Conservation (phyloP, 2,329 filamentous ascomycete genomes). For the Fusarium coffeatum region DNA sequence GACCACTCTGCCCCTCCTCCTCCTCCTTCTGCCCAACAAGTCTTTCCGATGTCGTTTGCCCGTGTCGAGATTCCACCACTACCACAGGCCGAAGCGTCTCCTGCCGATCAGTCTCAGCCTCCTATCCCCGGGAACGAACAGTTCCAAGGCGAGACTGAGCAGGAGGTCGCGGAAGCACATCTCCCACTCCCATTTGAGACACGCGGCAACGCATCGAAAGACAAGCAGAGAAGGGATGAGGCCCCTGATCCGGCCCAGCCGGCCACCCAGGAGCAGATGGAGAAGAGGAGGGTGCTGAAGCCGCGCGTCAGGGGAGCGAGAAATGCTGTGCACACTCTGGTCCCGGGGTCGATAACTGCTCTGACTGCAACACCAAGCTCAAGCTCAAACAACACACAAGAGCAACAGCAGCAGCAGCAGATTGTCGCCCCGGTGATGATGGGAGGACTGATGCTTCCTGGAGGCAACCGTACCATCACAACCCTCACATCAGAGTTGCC, state of each 20-base stretch:
- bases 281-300: slow-evolving; percentile 12
- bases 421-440: background rate
- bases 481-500: background rate
- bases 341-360: background rate
- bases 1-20: background rate
- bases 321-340: background rate
- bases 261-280: slow-evolving; percentile 15
- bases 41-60: background rate
- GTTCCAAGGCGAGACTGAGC: background rate
- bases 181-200: background rate
- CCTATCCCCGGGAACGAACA: background rate
- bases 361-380: background rate
- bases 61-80: background rate
- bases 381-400: background rate
- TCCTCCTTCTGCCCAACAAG: background rate
- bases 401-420: background rate
- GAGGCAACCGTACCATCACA: slow-evolving; percentile 12
- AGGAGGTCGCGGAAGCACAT: background rate
- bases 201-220: background rate
- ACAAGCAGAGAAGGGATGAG: background rate
- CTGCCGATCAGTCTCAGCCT: background rate
- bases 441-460: slow-evolving; percentile 24
- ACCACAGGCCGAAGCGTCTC: background rate
- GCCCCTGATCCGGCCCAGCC: background rate
- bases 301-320: slow-evolving; percentile 1